Percentiles rank a stretch among this genome's conserved stretches.
Evolutionary conservation across 805 yeast genomes (phyloP).

Genomic region (Pichia insulana): DNA sequence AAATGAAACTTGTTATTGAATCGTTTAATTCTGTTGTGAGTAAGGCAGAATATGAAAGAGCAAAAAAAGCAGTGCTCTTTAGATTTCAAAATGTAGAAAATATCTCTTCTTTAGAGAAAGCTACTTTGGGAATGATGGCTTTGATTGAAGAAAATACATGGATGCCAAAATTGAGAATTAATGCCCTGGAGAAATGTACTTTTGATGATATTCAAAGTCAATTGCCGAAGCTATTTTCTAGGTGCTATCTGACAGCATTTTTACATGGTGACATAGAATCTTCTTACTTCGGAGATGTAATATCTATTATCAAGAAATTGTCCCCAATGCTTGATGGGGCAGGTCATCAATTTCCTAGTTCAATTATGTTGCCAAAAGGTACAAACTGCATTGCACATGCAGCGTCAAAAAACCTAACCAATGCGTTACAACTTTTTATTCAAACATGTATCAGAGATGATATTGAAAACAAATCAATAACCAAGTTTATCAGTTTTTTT

Average conservation of each 20-base stretch:
- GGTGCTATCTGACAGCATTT: constrained; percentile 32
- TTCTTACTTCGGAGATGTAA: constrained; percentile 4
- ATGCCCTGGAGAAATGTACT: constrained; percentile 45
- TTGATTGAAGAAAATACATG: constrained; percentile 50
- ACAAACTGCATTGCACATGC: constrained; percentile 28
- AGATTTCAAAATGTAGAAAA: constrained; percentile 37
- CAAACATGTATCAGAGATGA: constrained; percentile 47
- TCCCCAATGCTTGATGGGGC: constrained; percentile 12
- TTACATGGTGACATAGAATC: constrained; percentile 42
- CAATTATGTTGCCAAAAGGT: constrained; percentile 32
- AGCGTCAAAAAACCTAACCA: constrained; percentile 41
- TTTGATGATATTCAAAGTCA: constrained; percentile 27
- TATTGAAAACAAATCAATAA: constrained; percentile 28
- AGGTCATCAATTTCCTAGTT: constrained; percentile 25
- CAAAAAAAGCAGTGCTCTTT: constrained; percentile 39
- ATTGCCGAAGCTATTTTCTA: constrained; percentile 21
- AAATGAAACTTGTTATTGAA: constrained; percentile 21
- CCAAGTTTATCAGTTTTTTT: constrained; percentile 39
- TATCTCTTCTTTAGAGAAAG: constrained; percentile 38
- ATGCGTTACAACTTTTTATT: constrained; percentile 42
- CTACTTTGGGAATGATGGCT: constrained; percentile 41
- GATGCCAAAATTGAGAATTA: constrained; percentile 45
- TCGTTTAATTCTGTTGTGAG: constrained; percentile 11
- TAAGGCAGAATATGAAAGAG: constrained; percentile 34
- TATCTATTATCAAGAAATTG: constrained; percentile 10